phyloP scores from a whole-genome alignment of 108 stramenopile species.

The Fistulifera pelliculosa region DNA sequence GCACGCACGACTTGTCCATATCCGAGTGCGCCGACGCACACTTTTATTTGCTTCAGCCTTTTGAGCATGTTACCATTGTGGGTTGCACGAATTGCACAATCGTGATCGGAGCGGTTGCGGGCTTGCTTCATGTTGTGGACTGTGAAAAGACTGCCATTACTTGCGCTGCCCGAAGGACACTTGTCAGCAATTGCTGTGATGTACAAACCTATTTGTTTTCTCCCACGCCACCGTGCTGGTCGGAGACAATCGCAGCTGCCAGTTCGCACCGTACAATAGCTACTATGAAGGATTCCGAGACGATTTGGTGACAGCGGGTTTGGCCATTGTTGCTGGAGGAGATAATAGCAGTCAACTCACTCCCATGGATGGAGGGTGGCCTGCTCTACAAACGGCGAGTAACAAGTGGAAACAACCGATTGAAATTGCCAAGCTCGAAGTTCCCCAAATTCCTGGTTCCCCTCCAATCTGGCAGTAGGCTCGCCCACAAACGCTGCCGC shows the following conservation, averaged over 20 bases:
- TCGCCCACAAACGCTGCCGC: slow-evolving; percentile 50
- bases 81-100: slow-evolving; percentile 90
- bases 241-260: slow-evolving; percentile 80
- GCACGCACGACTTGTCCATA: slow-evolving; percentile 77
- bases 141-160: slow-evolving; percentile 80
- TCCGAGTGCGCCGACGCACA: slow-evolving; percentile 83
- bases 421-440: slow-evolving; percentile 60
- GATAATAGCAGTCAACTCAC: slow-evolving; percentile 17
- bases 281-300: slow-evolving; percentile 83
- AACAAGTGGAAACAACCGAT: slow-evolving; percentile 87
- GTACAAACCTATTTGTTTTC: slow-evolving; percentile 60
- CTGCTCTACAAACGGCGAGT: slow-evolving; percentile 78
- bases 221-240: slow-evolving; percentile 80
- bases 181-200: slow-evolving; percentile 76
- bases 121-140: slow-evolving; percentile 75
- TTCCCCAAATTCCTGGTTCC: slow-evolving; percentile 47
- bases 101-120: slow-evolving; percentile 91
- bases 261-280: slow-evolving; percentile 85
- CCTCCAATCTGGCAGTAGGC: slow-evolving; percentile 13
- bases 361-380: slow-evolving; percentile 30
- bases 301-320: slow-evolving; percentile 73
- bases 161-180: slow-evolving; percentile 54
- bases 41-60: slow-evolving; percentile 85
- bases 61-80: slow-evolving; percentile 81
- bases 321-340: slow-evolving; percentile 49